Evolutionary conservation across 179 eudicot genomes (phyloP), one percentile per base, ranked within the genome.

Genomic region (Vitellaria paradoxa): DNA sequence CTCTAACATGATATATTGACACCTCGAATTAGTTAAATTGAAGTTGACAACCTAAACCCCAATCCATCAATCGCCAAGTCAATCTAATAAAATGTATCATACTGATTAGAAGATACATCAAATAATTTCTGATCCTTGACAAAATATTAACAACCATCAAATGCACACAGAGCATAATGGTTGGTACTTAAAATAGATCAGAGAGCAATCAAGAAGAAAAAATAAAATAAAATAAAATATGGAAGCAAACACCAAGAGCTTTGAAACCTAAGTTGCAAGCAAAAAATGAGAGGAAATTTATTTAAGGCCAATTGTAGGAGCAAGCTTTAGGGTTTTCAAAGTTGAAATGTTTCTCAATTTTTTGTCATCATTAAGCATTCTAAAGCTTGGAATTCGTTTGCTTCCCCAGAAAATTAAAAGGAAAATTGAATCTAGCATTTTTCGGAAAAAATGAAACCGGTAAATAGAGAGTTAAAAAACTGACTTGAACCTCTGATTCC

Each of bases 401-500:
- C 53, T 68, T 45, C 72, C 63, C 24, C n/a, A 59, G 14, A 50
- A 50, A 62, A 18, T 9, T 20, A 14, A 0, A 65, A 75, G 30
- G 21, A 11, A 47, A 64, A 61, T 20, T 15, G 18, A 20, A 12
- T 40, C 55, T 10, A 66, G 5, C 10, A 24, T 47, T 24, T 63
- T 40, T 6, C 2, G 13, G 2, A 14, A 49, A 52, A 72, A 61
- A 66, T 26, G 26, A 63, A 23, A 75, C 5, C 3, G 53, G 7
- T 12, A 9, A n/a, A 10, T 20, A 6, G 47, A 71, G 18, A 37
- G 40, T 45, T 17, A 24, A 37, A 21, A 30, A 21, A 73, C 81
- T 21, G 65, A 92, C 94, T 97, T 88, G 65, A 89, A 81, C 46
- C 95, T 83, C 20, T 83, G 87, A 76, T 80, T 86, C 60, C 88